phyloP scores from a whole-genome alignment of 2,329 filamentous ascomycete species.

The Lasiodiplodia citricola region DNA sequence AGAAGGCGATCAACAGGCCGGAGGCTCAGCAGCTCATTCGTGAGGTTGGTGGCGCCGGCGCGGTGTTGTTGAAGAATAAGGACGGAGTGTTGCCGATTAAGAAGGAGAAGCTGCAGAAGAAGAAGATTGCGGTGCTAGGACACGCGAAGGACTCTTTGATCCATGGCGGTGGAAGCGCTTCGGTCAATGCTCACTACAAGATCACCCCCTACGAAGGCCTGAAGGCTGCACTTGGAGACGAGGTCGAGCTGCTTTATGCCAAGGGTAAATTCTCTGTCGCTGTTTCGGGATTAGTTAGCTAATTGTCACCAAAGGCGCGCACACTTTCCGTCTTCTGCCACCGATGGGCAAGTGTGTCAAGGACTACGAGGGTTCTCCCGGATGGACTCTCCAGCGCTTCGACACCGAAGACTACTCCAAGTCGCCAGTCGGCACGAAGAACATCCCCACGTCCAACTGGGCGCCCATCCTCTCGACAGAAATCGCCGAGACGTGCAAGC shows the following conservation, averaged over 20 bases:
- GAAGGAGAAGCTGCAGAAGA: conserved; percentile 43
- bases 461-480: conserved; percentile 33
- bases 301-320: conserved; percentile 31
- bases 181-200: conserved; percentile 71
- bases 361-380: conserved; percentile 36
- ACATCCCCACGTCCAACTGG: conserved; percentile 36
- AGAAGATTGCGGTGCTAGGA: conserved; percentile 68
- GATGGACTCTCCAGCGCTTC: conserved; percentile 42
- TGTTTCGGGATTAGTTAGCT: neutral
- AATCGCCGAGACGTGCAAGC: conserved; percentile 32
- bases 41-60: conserved; percentile 64
- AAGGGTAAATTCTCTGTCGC: neutral
- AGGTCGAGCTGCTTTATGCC: conserved; percentile 61
- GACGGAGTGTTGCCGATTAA: conserved; percentile 63
- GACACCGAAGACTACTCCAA: conserved; percentile 35
- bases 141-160: conserved; percentile 72
- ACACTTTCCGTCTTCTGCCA: conserved; percentile 42
- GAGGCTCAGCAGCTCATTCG: conserved; percentile 67
- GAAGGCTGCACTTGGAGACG: conserved; percentile 3
- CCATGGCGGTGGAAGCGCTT: conserved; percentile 72
- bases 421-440: conserved; percentile 35
- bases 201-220: conserved; percentile 63
- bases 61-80: conserved; percentile 70
- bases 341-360: conserved; percentile 37
- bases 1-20: conserved; percentile 57